Evolutionary conservation across 2,329 filamentous ascomycete genomes (phyloP).

Genomic region (Fusarium sp.): DNA sequence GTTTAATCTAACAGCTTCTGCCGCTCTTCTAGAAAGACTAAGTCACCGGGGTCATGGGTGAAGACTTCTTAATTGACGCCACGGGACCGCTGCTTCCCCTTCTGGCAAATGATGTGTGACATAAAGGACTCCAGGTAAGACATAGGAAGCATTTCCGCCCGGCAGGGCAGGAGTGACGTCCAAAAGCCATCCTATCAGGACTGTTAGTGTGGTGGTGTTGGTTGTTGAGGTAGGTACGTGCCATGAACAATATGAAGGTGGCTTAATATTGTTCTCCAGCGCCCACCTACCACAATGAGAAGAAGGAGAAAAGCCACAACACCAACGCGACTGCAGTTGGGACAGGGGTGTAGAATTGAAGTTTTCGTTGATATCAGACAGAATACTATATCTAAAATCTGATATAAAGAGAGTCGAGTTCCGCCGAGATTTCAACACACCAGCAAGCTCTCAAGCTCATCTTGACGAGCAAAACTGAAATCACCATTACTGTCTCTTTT

Average conservation of each 20-base stretch:
- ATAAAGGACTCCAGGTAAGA: constrained; percentile 2
- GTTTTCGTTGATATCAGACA: neutral
- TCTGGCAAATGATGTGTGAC: neutral
- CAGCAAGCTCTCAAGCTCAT: constrained; percentile 1
- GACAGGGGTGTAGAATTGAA: neutral
- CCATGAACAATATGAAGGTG: constrained; percentile 42
- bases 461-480: constrained; percentile 2
- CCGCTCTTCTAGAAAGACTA: constrained; percentile 30
- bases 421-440: neutral
- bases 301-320: constrained; percentile 16
- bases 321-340: neutral
- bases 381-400: neutral
- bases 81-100: neutral
- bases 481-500: neutral
- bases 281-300: constrained; percentile 20
- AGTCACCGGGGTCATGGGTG: neutral
- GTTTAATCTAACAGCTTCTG: constrained; percentile 5
- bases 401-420: constrained; percentile 31
- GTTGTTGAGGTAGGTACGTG: constrained; percentile 24
- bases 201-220: constrained; percentile 14
- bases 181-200: constrained; percentile 5
- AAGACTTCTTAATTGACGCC: constrained; percentile 2
- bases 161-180: neutral
- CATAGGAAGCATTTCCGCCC: neutral
- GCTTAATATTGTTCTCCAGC: constrained; percentile 44